A percentile compares a stretch with the other conserved stretches of the same genome.
Evolutionary conservation across 2,329 filamentous ascomycete species (phyloP).

Genomic region (Dactylellina sp.): DNA sequence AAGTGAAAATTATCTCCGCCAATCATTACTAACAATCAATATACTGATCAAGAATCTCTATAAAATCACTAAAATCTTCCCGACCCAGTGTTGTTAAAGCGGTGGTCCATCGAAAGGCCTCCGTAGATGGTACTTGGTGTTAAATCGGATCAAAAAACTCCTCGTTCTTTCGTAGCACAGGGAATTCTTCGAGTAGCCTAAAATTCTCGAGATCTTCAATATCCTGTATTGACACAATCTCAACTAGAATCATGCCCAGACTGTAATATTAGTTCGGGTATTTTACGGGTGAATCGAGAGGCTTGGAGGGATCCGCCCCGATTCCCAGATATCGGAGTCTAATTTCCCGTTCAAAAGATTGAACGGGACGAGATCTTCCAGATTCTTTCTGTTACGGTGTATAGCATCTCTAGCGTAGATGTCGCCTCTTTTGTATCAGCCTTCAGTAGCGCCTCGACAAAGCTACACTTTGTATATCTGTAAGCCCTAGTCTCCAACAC

Average conservation of each 20-base stretch:
- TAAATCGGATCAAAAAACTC: constrained; percentile 26
- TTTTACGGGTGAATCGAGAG: constrained; percentile 39
- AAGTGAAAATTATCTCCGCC: constrained; percentile 40
- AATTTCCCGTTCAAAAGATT: constrained; percentile 33
- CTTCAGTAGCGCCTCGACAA: constrained; percentile 32
- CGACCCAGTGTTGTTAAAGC: constrained; percentile 15
- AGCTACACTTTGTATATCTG: constrained; percentile 20
- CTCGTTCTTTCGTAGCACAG: constrained; percentile 18
- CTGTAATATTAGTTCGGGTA: constrained; percentile 39
- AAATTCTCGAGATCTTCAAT: constrained; percentile 35
- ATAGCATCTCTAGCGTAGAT: constrained; percentile 29
- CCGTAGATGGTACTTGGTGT: constrained; percentile 28
- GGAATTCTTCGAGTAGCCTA: constrained; percentile 14
- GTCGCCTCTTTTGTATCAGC: constrained; percentile 25
- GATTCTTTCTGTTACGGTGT: constrained; percentile 29
- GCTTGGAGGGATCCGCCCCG: constrained; percentile 27
- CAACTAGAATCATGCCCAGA: constrained; percentile 31
- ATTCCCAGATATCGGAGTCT: constrained; percentile 37
- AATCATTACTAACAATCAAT: constrained; percentile 35
- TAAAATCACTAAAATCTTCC: constrained; percentile 35
- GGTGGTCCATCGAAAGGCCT: constrained; percentile 20
- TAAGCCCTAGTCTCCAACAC: constrained; percentile 27
- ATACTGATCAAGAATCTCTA: constrained; percentile 24
- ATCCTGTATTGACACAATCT: constrained; percentile 40
- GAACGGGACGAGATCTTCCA: constrained; percentile 35